Base-by-base conservation (phyloP, 768 basidiomycete species). In the Tulasnella sp. region DNA sequence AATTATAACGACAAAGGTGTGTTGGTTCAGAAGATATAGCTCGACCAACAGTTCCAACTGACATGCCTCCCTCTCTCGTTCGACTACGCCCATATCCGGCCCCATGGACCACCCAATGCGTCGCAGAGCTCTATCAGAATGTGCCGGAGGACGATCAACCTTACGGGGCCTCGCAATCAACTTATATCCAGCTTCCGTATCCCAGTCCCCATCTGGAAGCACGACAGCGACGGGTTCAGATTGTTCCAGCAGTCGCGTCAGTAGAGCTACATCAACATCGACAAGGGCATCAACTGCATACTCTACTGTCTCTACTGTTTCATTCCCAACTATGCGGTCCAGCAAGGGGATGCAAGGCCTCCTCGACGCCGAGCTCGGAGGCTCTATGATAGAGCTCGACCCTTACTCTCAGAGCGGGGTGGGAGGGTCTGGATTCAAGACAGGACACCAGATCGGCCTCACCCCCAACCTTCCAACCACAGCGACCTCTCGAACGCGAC, bases 301-400 rank as follows among this genome's bases (percentile, higher is more conserved):
- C 34, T 68, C 56, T 27, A 10, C 75, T 3, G 3, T 36, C n/a
- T 76, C 46, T 14, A 76, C 75, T 3, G 36, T 48, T n/a, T 48
- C 56, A 52, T 38, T 42, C 40, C n/a, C 75, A 14, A 52, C 78
- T 18, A 80, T 83, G 80, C 82, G 84, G 21, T 84, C 84, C 14
- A 24, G 74, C 34, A 77, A 81, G 52, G 81, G 83, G 24, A 90
- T 90, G 88, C 84, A 84, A 39, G 89, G 88, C 46, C 85, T 89
- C 5, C 83, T 87, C 48, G 85, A 85, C 27, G 90, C 88, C 19
- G 89, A 90, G 82, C 83, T 84, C 19, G 89, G 89, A 18, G 88
- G 86, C 71, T 83, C 85, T 14, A 88, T 88, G 86, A 87, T 89
- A 36, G 89, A 90, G 82, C 83, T 84, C 18, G 87, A 88, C 71